Evolutionary conservation across 179 eudicot genomes (phyloP), one percentile per base, ranked within the genome.

Genomic region (Silene vulgaris): DNA sequence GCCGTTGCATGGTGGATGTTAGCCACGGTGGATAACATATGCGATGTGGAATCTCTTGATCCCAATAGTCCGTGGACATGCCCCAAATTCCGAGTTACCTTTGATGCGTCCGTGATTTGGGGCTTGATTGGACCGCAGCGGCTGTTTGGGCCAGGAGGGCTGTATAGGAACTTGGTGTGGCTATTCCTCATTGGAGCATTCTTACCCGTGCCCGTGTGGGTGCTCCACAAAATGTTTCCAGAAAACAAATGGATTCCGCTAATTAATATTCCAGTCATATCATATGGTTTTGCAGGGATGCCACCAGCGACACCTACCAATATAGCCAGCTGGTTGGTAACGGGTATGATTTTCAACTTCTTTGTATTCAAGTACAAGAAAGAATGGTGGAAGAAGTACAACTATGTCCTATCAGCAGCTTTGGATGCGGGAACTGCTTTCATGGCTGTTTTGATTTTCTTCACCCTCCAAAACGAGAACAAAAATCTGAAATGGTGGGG

Each of bases 51-150:
- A 20, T 82, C 89, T 0, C 86, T 85, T 12, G 94, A 89, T 77
- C 96, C 99, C 0, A 93, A 91, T 72, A 96, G 97, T 78, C 99
- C 99, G 3, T 96, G 99, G 99, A 93, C 97, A 13, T 96, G 97
- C 84, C 99, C 97, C 17, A 90, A 93, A 76, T 92, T 92, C 84
- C 80, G 91, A 43, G 97, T 96, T 56, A 90, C 97, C 8, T 92
- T 92, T 30, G 97, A 93, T 77, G 90, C 97, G 7, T 96, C 97
- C 0, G 97, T 93, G 17, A 96, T 96, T 16, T 96, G 99, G 97
- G 99, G 99, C 26, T 87, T 96, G 72, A 91, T 93, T 57, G 99
- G 99, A 14, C 99, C 99, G 4, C 57, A 59, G 20, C 77, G 97
- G 72, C 87, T 96, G 1, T 96, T 96, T 45, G 99, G 97, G 7